These are phyloP conservation scores for Acacia pycnantha DNA, from an alignment of 331 rosid genomes.

Conservation along the genomic window DNA sequence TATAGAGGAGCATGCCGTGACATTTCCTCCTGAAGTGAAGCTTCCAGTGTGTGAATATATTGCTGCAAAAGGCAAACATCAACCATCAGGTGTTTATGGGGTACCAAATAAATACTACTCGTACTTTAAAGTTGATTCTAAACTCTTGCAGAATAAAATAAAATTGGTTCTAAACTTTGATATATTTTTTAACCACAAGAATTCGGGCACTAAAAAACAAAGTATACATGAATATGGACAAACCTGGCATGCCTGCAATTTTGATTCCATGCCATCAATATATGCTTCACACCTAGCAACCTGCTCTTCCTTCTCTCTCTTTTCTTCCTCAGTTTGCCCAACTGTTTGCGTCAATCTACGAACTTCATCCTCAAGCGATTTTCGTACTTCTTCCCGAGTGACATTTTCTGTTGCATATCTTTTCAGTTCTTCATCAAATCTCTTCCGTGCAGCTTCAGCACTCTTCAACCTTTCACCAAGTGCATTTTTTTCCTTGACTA, in stretches of 20 bases:
- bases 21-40: conserved; percentile 96
- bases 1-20: conserved; percentile 94
- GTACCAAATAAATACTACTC: conserved; percentile 8
- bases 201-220: not conserved
- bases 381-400: conserved; percentile 87
- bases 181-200: not conserved
- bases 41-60: conserved; percentile 87
- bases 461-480: conserved; percentile 90
- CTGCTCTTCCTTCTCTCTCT: conserved; percentile 96
- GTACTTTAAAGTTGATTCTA: not conserved
- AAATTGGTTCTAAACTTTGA: not conserved
- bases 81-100: not conserved
- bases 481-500: conserved; percentile 92
- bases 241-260: conserved; percentile 98
- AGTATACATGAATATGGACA: conserved; percentile 12
- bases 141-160: not conserved
- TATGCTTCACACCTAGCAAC: conserved; percentile 94
- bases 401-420: conserved; percentile 90
- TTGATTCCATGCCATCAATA: conserved; percentile 97
- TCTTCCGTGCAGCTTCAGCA: conserved; percentile 92
- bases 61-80: conserved; percentile 59
- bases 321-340: conserved; percentile 96
- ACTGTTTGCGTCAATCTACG: conserved; percentile 89
- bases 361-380: conserved; percentile 97
- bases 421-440: conserved; percentile 96